Evolutionary conservation across 2,329 filamentous ascomycete species (phyloP).

Genomic region (Metarhizium brunneum): DNA sequence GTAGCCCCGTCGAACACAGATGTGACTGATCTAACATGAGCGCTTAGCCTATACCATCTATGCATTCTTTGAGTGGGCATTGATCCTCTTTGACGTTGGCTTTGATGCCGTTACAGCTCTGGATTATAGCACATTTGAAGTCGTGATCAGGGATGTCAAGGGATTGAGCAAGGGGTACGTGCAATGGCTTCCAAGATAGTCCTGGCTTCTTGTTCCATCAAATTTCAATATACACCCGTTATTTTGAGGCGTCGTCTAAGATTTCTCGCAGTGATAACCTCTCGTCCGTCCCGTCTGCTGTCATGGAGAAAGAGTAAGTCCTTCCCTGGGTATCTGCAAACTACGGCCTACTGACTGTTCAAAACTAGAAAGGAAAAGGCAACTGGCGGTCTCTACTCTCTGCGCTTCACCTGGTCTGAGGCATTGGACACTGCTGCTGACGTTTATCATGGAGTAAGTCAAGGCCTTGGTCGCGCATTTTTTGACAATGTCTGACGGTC

Average conservation of each 20-base stretch:
- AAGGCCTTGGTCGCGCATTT: not conserved
- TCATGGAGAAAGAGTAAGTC: constrained; percentile 67
- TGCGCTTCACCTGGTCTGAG: constrained; percentile 63
- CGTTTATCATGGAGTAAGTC: constrained; percentile 78
- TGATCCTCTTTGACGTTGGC: constrained; percentile 89
- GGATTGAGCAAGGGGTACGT: constrained; percentile 97
- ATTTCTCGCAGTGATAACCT: constrained; percentile 34
- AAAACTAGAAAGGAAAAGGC: constrained; percentile 62
- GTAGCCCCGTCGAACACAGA: not conserved
- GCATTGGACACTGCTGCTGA: constrained; percentile 76
- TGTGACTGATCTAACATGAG: not conserved
- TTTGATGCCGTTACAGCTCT: constrained; percentile 93
- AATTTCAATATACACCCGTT: constrained; percentile 22
- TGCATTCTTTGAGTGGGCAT: constrained; percentile 94
- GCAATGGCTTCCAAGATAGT: constrained; percentile 84
- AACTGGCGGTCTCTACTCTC: constrained; percentile 58
- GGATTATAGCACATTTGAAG: constrained; percentile 83
- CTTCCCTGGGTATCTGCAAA: not conserved
- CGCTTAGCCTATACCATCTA: constrained; percentile 85
- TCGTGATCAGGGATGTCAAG: constrained; percentile 81
- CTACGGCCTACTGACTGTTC: constrained; percentile 12
- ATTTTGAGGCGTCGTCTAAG: constrained; percentile 30
- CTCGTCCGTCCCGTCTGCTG: constrained; percentile 36
- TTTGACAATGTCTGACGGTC: constrained; percentile 10
- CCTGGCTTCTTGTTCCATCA: constrained; percentile 23